Evolutionary conservation across 768 basidiomycete species (phyloP).

Genomic region (Tylopilus vinaceipallidus): DNA sequence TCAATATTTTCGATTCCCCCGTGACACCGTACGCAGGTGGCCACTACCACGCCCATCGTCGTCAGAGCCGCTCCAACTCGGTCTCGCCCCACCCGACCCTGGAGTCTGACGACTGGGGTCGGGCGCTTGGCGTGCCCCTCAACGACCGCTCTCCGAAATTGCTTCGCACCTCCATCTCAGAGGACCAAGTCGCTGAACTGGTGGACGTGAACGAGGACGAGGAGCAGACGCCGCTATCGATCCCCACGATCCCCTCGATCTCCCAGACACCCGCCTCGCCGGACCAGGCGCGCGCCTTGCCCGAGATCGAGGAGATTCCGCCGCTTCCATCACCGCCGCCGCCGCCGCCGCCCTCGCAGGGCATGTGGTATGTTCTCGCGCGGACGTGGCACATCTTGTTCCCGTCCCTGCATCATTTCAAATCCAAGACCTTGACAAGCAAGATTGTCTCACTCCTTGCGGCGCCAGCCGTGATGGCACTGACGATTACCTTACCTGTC

Average conservation of each 20-base stretch:
- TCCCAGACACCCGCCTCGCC: conserved; percentile 52
- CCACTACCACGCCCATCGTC: conserved; percentile 55
- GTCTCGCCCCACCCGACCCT: conserved; percentile 26
- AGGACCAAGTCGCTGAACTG: conserved; percentile 15
- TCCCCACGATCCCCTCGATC: conserved; percentile 50
- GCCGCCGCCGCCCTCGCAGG: conserved; percentile 38
- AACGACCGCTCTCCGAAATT: conserved; percentile 45
- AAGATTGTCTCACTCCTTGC: conserved; percentile 77
- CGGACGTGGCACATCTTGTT: conserved; percentile 66
- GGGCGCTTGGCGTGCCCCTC: conserved; percentile 48
- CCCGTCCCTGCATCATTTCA: conserved; percentile 78
- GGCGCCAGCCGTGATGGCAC: conserved; percentile 77
- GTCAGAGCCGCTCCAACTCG: conserved; percentile 30
- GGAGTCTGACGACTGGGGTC: conserved; percentile 51
- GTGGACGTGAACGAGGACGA: conserved; percentile 8
- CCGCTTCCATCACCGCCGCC: conserved; percentile 41
- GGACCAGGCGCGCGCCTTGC: conserved; percentile 37
- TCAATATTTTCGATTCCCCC: conserved; percentile 64
- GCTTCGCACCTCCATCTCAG: conserved; percentile 29
- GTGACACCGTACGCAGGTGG: conserved; percentile 74
- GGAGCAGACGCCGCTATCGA: conserved; percentile 19
- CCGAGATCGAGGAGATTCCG: conserved; percentile 46
- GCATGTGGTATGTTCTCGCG: conserved; percentile 33
- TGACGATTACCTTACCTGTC: conserved; percentile 91
- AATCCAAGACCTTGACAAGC: conserved; percentile 64